These are phyloP conservation scores for Pisolithus tinctorius DNA, from an alignment of 768 basidiomycete genomes.

Conservation along the genomic window DNA sequence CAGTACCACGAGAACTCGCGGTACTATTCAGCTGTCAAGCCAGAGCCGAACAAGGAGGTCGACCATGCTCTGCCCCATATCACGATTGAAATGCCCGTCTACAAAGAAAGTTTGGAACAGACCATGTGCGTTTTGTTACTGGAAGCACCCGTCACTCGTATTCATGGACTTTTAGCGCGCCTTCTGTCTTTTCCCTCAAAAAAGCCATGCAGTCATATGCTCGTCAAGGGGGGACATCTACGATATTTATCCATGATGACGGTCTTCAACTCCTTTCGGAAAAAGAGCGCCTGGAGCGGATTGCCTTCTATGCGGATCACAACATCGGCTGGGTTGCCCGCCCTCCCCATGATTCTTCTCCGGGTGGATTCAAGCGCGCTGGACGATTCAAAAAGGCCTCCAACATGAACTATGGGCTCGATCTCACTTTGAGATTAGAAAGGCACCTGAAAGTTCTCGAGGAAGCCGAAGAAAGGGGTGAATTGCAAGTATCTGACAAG, in stretches of 20 bases:
- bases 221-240: conserved; percentile 72
- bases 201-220: conserved; percentile 85
- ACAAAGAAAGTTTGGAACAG: conserved; percentile 77
- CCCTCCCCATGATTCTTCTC: conserved; percentile 49
- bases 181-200: conserved; percentile 68
- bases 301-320: conserved; percentile 64
- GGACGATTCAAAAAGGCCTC: conserved; percentile 88
- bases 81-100: conserved; percentile 80
- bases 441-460: conserved; percentile 35
- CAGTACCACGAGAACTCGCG: conserved; percentile 81
- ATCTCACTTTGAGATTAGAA: conserved; percentile 45
- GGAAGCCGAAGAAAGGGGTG: conserved; percentile 37
- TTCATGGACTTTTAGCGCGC: conserved; percentile 36
- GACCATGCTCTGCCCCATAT: conserved; percentile 66
- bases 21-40: conserved; percentile 70
- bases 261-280: conserved; percentile 63
- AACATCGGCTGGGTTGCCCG: conserved; percentile 76
- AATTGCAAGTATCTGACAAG: conserved; percentile 31
- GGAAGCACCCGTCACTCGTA: background rate
- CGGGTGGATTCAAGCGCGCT: conserved; percentile 50
- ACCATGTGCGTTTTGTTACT: conserved; percentile 55
- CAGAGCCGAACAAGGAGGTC: conserved; percentile 54
- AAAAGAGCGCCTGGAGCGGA: conserved; percentile 53
- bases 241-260: conserved; percentile 68
- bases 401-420: conserved; percentile 75